These are phyloP conservation scores for Lasiodiplodia citricola DNA, from an alignment of 2,329 filamentous ascomycete species.

Conservation along the genomic window DNA sequence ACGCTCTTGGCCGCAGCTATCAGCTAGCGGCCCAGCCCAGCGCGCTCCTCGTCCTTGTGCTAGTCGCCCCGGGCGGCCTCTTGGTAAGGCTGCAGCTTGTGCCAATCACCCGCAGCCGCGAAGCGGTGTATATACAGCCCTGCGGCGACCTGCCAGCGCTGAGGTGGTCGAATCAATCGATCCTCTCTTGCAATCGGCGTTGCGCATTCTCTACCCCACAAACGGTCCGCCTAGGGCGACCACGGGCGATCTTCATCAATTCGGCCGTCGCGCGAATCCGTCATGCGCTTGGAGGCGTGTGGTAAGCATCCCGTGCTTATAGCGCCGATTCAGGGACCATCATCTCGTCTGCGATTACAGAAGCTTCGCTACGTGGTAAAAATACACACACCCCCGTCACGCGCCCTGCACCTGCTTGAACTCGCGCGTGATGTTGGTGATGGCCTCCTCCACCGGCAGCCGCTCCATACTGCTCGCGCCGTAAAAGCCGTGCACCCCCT, in stretches of 20 bases:
- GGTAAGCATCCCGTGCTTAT: neutral
- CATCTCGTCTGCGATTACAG: constrained; percentile 11
- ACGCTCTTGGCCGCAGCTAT: constrained; percentile 3
- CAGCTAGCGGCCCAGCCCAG: constrained; percentile 7
- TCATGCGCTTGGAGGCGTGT: neutral
- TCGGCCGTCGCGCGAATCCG: constrained; percentile 14
- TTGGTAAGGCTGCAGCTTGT: constrained; percentile 12
- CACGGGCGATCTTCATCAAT: constrained; percentile 16
- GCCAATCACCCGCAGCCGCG: constrained; percentile 20
- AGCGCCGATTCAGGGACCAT: constrained; percentile 15
- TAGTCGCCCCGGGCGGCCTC: neutral
- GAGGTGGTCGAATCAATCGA: constrained; percentile 12
- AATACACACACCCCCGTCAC: neutral
- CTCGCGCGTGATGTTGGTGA: constrained; percentile 61
- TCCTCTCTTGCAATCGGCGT: neutral
- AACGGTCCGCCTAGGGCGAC: constrained; percentile 16
- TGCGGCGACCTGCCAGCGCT: neutral
- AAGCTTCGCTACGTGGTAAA: neutral
- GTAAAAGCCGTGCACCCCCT: constrained; percentile 73
- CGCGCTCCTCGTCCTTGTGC: neutral
- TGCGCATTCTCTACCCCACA: constrained; percentile 12
- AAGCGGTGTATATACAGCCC: constrained; percentile 16
- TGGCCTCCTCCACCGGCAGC: constrained; percentile 70
- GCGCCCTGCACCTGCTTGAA: constrained; percentile 53
- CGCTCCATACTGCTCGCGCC: constrained; percentile 74